Base-by-base conservation (phyloP, 371 early-diverging fungal species). In the Circinella minor region DNA sequence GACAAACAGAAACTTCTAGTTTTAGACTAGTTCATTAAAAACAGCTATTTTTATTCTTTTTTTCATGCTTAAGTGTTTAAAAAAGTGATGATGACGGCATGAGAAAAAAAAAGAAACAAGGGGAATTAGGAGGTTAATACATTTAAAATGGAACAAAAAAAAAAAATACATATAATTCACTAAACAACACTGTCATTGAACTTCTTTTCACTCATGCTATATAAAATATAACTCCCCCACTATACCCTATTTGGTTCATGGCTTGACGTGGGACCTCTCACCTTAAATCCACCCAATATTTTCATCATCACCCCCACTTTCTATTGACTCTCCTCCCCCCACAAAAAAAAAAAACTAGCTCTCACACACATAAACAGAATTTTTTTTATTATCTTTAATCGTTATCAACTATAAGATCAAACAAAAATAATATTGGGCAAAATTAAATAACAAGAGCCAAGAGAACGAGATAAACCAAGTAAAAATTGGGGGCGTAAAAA, bases 331-430 rank as follows among this genome's bases (percentile, higher is more conserved):
- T 39, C 39, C 39, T 39, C 11, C 43, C 43, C 51, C n/a, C 51
- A 4, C 51, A 51, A 2, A 51, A n/a, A n/a, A n/a, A n/a, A n/a
- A n/a, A n/a, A n/a, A n/a, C n/a, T 7, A 5, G 15, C 15, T n/a
- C 8, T 51, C 51, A 51, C 51, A 51, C 51, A 51, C 51, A 51
- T 15, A 51, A 9, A 9, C 47, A 47, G 11, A 9, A 47, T n/a
- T 18, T 17, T 8, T 8, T 18, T 34, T 34, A 57, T 57, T 57
- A 57, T 57, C 57, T 57, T 34, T 57, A 57, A 57, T 57, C 57
- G 57, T 57, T 57, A 57, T 57, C 57, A 51, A 34, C 57, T 57
- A 34, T 57, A 57, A 57, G 57, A 57, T 57, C 57, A 43, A 43
- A 6, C 43, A 43, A 43, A 43, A 43, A 43, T 43, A 43, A 43